phyloP scores from a whole-genome alignment of 305 asterid species.

The Solanum hybrid region DNA sequence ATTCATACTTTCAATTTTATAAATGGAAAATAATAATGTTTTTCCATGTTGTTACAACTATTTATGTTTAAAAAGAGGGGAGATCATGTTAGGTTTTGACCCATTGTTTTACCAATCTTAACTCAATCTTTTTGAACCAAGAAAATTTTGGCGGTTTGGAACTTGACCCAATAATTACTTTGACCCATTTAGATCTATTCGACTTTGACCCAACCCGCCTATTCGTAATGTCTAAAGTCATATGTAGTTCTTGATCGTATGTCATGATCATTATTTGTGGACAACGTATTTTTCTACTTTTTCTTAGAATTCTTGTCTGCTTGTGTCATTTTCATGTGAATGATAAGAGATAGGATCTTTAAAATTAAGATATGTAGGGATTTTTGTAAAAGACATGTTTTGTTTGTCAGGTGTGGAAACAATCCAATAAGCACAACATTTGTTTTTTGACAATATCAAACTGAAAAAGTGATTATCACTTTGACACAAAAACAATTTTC shows the following conservation, averaged over 20 bases:
- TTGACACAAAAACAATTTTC: not conserved
- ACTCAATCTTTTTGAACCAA: not conserved
- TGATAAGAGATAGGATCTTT: too few relatives aligned
- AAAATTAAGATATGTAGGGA: not conserved
- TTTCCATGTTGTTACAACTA: not conserved
- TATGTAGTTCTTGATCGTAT: not conserved
- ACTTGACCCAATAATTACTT: not conserved
- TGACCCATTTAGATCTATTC: not conserved
- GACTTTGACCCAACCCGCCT: not conserved
- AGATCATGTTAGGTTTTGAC: not conserved
- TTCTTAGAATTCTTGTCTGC: not conserved
- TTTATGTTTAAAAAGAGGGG: not conserved
- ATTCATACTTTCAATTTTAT: not conserved
- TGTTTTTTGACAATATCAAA: not conserved
- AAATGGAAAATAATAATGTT: not conserved
- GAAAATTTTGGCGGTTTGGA: not conserved
- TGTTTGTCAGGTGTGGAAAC: not conserved
- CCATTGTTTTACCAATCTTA: not conserved
- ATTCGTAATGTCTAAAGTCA: not conserved
- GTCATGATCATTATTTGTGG: not conserved
- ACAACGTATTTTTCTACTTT: not conserved
- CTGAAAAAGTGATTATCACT: not conserved
- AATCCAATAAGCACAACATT: not conserved
- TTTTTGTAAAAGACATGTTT: not conserved
- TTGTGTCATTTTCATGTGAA: not conserved